phyloP scores from a whole-genome alignment of 139 green algal species.

The Microglena sp. region DNA sequence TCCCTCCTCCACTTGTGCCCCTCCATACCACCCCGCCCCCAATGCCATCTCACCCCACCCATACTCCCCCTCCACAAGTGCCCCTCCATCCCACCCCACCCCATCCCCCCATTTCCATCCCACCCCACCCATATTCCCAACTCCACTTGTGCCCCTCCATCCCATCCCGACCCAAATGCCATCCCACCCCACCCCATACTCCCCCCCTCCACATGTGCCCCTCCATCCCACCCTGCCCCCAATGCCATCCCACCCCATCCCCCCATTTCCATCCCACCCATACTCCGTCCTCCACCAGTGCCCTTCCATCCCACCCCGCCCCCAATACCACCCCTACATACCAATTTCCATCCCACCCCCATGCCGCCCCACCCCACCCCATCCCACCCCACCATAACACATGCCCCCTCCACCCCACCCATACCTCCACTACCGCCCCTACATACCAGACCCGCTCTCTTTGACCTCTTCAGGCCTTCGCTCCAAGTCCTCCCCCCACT shows the following conservation, averaged over 20 bases:
- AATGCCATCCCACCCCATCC: not conserved
- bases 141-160: not conserved
- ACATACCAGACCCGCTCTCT: slow-evolving; percentile 14
- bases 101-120: too few relatives aligned
- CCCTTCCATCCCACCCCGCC: not conserved
- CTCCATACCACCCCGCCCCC: not conserved
- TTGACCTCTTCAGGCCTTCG: slow-evolving; percentile 25
- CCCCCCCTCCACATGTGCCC: too few relatives aligned
- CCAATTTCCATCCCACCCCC: not conserved
- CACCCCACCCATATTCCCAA: not conserved
- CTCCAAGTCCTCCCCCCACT: slow-evolving; percentile 91
- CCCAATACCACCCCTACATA: not conserved
- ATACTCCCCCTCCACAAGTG: not conserved
- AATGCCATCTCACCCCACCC: not conserved
- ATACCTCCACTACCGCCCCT: not conserved
- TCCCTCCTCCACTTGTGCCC: not conserved
- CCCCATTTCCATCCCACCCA: too few relatives aligned
- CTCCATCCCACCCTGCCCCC: too few relatives aligned
- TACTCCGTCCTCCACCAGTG: too few relatives aligned
- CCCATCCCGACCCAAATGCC: not conserved
- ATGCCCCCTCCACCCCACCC: not conserved
- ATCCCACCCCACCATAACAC: too few relatives aligned
- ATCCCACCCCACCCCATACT: not conserved
- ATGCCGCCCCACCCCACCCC: not conserved
- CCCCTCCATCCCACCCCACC: too few relatives aligned